These are phyloP conservation scores for Calonectria leucothoes DNA, from an alignment of 2,329 filamentous ascomycete genomes.

Conservation along the genomic window DNA sequence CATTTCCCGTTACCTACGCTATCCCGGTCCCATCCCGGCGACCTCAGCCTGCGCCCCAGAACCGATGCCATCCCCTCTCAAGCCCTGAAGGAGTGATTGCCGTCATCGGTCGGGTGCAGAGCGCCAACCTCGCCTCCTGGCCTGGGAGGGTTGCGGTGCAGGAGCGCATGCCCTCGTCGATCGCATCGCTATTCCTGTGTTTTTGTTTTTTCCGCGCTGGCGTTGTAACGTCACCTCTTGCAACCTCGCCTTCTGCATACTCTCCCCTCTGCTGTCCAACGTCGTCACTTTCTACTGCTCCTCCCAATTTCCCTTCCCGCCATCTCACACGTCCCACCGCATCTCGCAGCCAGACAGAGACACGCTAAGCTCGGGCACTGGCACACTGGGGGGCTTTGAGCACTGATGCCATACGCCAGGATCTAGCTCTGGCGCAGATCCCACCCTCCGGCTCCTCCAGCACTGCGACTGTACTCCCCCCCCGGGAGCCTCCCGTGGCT, in stretches of 20 bases:
- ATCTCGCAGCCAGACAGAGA: neutral
- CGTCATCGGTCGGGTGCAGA: neutral
- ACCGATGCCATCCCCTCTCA: neutral
- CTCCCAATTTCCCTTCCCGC: conserved; percentile 18
- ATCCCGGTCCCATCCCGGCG: conserved; percentile 2
- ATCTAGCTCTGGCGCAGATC: conserved; percentile 25
- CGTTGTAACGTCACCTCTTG: conserved; percentile 44
- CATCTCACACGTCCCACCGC: neutral
- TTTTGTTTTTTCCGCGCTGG: conserved; percentile 9
- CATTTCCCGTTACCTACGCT: conserved; percentile 12
- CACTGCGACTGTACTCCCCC: neutral
- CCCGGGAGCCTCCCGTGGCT: conserved; percentile 16
- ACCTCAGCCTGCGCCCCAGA: conserved; percentile 1
- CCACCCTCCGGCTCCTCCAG: conserved; percentile 11
- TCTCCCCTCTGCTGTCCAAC: conserved; percentile 23
- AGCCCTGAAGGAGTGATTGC: neutral
- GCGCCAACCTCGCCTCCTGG: conserved; percentile 7
- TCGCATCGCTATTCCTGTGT: neutral
- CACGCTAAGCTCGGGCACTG: conserved; percentile 7
- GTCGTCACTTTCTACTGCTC: conserved; percentile 16
- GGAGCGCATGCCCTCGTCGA: neutral
- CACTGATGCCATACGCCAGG: conserved; percentile 6
- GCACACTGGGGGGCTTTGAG: conserved; percentile 2
- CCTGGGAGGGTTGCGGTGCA: neutral
- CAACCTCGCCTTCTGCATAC: conserved; percentile 10